A percentile compares a stretch with the other conserved stretches of the same genome.
Conservation (phyloP, 768 basidiomycete species). For the Melanogaster broomeanus region DNA sequence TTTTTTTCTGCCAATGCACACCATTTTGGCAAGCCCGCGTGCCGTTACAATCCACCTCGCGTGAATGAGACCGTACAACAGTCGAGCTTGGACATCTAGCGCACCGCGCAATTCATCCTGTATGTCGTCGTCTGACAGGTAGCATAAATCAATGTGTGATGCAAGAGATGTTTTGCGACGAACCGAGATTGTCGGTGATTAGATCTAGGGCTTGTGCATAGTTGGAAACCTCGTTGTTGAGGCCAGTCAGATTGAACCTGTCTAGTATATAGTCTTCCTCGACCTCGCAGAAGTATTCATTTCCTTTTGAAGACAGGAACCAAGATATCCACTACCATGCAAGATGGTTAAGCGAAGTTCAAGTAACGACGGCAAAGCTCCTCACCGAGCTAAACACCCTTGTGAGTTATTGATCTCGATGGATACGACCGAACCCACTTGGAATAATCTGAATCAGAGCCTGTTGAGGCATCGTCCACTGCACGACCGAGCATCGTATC, state of each 20-base stretch:
- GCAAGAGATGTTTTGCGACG: constrained; percentile 25
- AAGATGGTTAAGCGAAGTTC: constrained; percentile 14
- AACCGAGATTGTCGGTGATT: constrained; percentile 94
- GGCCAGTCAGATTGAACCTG: constrained; percentile 95
- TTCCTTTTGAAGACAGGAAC: constrained; percentile 96
- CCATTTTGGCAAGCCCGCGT: constrained; percentile 94
- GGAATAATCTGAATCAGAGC: constrained; percentile 94
- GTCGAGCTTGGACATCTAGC: constrained; percentile 89
- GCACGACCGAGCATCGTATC: constrained; percentile 37
- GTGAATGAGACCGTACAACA: constrained; percentile 95
- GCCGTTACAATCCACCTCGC: constrained; percentile 97
- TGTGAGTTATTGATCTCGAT: constrained; percentile 13
- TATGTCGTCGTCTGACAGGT: constrained; percentile 78
- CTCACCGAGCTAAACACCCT: constrained; percentile 27
- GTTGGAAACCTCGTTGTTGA: constrained; percentile 95
- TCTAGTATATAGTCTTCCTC: constrained; percentile 99
- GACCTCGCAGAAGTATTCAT: constrained; percentile 99
- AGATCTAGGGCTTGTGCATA: constrained; percentile 93
- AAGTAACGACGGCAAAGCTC: constrained; percentile 13
- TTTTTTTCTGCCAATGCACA: no score
- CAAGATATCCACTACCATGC: constrained; percentile 88
- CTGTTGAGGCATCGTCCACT: constrained; percentile 89
- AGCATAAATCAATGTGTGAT: neutral
- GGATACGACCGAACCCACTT: constrained; percentile 56
- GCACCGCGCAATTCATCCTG: constrained; percentile 92